Conservation (phyloP, 805 yeast genomes). For the Wickerhamomyces alni region DNA sequence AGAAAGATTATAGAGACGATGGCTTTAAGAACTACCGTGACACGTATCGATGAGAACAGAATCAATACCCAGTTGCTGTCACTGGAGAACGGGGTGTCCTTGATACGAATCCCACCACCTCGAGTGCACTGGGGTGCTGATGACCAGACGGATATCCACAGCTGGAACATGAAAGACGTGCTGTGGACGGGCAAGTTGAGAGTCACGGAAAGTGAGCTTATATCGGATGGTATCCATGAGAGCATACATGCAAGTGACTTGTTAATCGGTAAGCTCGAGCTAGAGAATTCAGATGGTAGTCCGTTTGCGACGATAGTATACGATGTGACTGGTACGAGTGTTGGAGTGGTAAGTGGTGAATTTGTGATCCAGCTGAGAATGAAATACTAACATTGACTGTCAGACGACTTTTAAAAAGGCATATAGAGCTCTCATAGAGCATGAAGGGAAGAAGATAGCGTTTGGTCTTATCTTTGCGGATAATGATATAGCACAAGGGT, state of each 20-base stretch:
- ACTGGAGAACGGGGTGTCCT: neutral
- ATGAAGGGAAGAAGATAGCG: slow-evolving; percentile 27
- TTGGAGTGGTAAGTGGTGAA: slow-evolving; percentile 26
- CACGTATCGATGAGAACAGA: neutral
- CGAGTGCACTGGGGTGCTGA: neutral
- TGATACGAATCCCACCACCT: slow-evolving; percentile 12
- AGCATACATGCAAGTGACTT: neutral
- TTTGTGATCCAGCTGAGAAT: no score
- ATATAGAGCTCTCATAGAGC: slow-evolving; percentile 30
- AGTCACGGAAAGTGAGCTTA: slow-evolving; percentile 22
- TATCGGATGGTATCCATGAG: slow-evolving; percentile 1
- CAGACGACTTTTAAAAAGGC: slow-evolving; percentile 19
- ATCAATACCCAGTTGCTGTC: neutral
- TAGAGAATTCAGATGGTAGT: slow-evolving; percentile 16
- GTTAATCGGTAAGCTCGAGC: slow-evolving; percentile 5
- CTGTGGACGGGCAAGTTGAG: slow-evolving; percentile 30
- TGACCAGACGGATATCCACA: slow-evolving; percentile 7
- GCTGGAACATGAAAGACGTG: slow-evolving; percentile 28
- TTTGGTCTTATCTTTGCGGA: slow-evolving; percentile 36
- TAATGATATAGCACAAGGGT: slow-evolving; percentile 28
- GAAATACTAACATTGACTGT: neutral
- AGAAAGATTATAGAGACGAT: no score
- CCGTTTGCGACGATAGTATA: slow-evolving; percentile 32
- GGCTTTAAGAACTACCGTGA: no score
- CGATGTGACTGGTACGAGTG: slow-evolving; percentile 23